A percentile compares a stretch with the other conserved stretches of the same genome.
Conservation (phyloP, 768 basidiomycete species). For the Polyporus arcularius region DNA sequence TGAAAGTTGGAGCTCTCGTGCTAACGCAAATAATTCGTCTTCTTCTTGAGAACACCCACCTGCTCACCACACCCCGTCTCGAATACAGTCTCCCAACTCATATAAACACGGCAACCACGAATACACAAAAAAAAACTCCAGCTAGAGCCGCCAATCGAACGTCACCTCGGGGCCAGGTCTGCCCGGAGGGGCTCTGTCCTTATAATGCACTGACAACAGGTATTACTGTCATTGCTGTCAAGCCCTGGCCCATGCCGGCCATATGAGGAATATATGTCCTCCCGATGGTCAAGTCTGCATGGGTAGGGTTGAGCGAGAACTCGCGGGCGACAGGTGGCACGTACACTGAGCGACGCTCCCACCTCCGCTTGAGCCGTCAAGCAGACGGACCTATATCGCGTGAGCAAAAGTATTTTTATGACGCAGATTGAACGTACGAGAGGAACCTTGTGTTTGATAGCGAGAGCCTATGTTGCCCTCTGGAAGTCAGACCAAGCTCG, state of each 20-base stretch:
- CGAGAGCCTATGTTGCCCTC: conserved; percentile 1
- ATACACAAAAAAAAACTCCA: too few species aligned
- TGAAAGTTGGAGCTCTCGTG: too few species aligned
- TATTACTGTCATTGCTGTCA: conserved; percentile 13
- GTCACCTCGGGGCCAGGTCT: too few species aligned
- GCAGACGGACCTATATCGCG: conserved; percentile 8
- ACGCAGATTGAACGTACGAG: neutral
- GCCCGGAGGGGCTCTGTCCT: too few species aligned
- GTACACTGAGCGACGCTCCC: conserved; percentile 20
- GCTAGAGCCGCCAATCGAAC: too few species aligned
- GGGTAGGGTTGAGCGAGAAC: neutral
- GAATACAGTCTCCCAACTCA: too few species aligned
- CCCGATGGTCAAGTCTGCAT: conserved; percentile 10
- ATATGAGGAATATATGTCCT: conserved; percentile 20
- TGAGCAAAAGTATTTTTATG: neutral
- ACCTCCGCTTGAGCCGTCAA: conserved; percentile 23
- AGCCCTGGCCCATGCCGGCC: conserved; percentile 18
- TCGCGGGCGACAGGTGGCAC: neutral
- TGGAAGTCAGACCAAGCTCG: neutral
- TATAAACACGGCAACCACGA: too few species aligned
- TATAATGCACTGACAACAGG: conserved; percentile 20
- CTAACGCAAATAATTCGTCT: too few species aligned
- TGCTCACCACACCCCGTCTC: too few species aligned
- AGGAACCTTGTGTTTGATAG: conserved; percentile 12
- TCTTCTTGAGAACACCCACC: too few species aligned